Percentiles rank a stretch among this genome's conserved stretches.
Evolutionary conservation across 345 rosid species (phyloP).

Genomic region (Pugionium dolabratum): DNA sequence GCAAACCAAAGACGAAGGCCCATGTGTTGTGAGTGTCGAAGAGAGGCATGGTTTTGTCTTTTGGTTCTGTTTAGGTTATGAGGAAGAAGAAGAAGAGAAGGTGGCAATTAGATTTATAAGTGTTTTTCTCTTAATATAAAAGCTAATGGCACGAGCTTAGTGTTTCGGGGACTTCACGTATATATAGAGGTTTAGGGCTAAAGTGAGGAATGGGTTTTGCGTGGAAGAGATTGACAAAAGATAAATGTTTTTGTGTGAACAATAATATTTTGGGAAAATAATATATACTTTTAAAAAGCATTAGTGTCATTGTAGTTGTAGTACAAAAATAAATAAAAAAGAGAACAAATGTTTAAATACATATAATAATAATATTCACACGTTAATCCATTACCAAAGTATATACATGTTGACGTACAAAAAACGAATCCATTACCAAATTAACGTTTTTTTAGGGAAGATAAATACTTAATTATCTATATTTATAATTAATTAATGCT

Average conservation of each 20-base stretch:
- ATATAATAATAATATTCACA: constrained; percentile 26
- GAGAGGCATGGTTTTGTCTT: constrained; percentile 27
- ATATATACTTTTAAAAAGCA: constrained; percentile 6
- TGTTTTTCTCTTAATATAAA: constrained; percentile 27
- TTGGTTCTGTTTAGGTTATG: too few relatives aligned
- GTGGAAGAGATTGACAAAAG: not conserved
- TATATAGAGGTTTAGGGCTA: constrained; percentile 36
- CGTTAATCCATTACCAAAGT: constrained; percentile 32
- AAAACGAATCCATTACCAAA: constrained; percentile 18
- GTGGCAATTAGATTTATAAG: constrained; percentile 24
- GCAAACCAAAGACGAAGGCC: constrained; percentile 45
- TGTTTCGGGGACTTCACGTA: constrained; percentile 17
- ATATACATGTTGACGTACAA: constrained; percentile 27
- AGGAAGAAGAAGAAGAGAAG: constrained; percentile 15
- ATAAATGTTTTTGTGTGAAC: constrained; percentile 32
- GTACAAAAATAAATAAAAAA: constrained; percentile 4
- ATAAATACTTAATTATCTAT: constrained; percentile 22
- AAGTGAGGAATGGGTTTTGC: constrained; percentile 34
- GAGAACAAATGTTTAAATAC: not conserved
- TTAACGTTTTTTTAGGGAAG: not conserved
- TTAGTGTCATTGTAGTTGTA: constrained; percentile 28
- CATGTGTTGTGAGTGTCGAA: constrained; percentile 39
- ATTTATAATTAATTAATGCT: constrained; percentile 11
- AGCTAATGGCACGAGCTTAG: constrained; percentile 41
- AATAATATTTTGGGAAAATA: constrained; percentile 24